phyloP scores from a whole-genome alignment of 2,329 filamentous ascomycete species.

The Mollisia scopiformis region DNA sequence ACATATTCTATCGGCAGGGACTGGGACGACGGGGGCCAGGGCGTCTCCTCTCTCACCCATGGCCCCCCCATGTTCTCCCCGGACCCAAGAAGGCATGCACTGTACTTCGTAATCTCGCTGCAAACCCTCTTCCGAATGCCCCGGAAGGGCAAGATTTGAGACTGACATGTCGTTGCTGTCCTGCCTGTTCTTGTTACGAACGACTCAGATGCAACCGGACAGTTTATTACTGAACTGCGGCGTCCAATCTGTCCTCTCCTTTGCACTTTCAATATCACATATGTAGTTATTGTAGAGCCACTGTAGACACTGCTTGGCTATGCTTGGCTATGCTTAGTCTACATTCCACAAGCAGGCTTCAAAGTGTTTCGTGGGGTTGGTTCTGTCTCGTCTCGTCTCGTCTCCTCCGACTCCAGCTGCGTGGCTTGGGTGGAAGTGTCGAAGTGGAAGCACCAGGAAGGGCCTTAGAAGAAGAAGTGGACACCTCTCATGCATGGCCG shows the following conservation, averaged over 20 bases:
- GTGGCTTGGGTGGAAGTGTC: not conserved
- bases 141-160: too few species aligned
- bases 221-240: not conserved
- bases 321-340: not conserved
- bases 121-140: slow-evolving; percentile 1
- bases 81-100: slow-evolving; percentile 3
- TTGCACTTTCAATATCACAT: not conserved
- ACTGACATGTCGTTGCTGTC: too few species aligned
- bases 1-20: too few species aligned
- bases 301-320: too few species aligned
- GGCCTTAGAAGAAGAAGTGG: not conserved
- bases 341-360: not conserved
- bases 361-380: slow-evolving; percentile 14
- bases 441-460: not conserved
- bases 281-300: not conserved
- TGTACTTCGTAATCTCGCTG: slow-evolving; percentile 7
- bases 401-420: not conserved
- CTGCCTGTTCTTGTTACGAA: too few species aligned
- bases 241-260: not conserved
- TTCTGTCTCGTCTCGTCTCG: not conserved
- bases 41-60: not conserved
- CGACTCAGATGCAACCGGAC: too few species aligned
- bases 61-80: not conserved
- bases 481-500: not conserved
- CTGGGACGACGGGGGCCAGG: not conserved